Base-by-base conservation (phyloP, 768 basidiomycete genomes). In the Gymnopilus dilepis region DNA sequence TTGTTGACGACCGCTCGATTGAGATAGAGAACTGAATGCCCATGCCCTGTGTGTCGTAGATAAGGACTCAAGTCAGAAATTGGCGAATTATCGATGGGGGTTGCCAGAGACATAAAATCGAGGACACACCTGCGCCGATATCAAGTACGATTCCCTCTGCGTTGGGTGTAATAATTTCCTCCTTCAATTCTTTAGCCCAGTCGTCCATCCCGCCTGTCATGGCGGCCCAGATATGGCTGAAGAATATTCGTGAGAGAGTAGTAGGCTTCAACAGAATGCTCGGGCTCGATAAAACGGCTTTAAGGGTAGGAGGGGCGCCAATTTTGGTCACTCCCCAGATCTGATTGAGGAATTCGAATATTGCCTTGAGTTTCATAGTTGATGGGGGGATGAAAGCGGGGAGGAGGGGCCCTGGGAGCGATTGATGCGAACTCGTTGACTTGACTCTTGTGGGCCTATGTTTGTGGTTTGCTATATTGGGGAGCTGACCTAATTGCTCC, bases 131-230 rank as follows among this genome's bases (percentile, higher is more conserved):
- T 69, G 89, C 87, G 2, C 89, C 89, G 11, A 90, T 56, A 59
- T 91, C 90, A 12, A 91, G 78, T 0, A 91, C 86, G 4, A 83
- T 75, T 0, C 90, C 90, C 4, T 70, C 59, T 0, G 89, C 87
- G 58, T 86, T 72, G 0, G 77, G 74, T 0, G 81, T 80, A 45
- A 91, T 81, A 33, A 91, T 78, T 0, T 56, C 58, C 2, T 71
- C 58, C 69, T 89, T 90, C 3, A 76, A 62, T 0, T 73, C 63
- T 4, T 73, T 73, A 0, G 70, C 73, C 55, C 72, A 74, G 45
- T 74, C 74, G 61, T 92, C 86, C 0, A 80, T 72, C 0, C 76
- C 77, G 17, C 76, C 55, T 1, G 81, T 85, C 62, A 86, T 84
- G 3, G 68, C 59, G 0, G 66, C 61, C 89, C 88, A 91, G 2